Evolutionary conservation across 345 rosid genomes (phyloP).

Genomic region (Isatis tinctoria): DNA sequence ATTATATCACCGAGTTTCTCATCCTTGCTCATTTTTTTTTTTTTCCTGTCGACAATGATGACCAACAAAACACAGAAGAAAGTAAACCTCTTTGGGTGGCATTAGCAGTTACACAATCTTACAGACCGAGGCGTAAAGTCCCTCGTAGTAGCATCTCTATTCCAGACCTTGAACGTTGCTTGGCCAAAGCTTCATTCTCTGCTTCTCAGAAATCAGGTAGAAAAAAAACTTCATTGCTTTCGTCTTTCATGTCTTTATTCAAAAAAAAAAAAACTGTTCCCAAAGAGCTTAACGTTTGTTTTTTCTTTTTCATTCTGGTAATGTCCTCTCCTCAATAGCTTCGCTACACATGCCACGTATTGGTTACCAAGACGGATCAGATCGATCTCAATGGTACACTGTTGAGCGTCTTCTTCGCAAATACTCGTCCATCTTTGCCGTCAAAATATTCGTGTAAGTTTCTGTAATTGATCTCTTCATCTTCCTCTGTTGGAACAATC

Average conservation of each 20-base stretch:
- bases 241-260: not conserved
- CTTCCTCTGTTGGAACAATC: not conserved
- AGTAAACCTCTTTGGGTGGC: constrained; percentile 55
- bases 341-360: constrained; percentile 92
- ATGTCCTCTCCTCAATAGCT: constrained; percentile 34
- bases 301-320: not conserved
- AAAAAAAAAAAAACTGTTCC: not conserved
- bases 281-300: not conserved
- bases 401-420: constrained; percentile 85
- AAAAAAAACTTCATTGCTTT: constrained; percentile 4
- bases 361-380: constrained; percentile 70
- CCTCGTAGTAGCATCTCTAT: constrained; percentile 66
- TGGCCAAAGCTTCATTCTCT: constrained; percentile 60
- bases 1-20: not conserved
- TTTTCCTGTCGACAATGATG: constrained; percentile 35
- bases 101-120: constrained; percentile 76
- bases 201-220: constrained; percentile 71
- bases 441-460: constrained; percentile 69
- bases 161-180: constrained; percentile 69
- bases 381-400: constrained; percentile 76
- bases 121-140: constrained; percentile 62
- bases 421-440: constrained; percentile 62
- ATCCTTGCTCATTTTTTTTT: not conserved
- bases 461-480: not conserved
- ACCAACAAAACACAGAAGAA: constrained; percentile 30